Evolutionary conservation across 2,329 filamentous ascomycete species (phyloP).

Genomic region (Sclerotinia borealis): DNA sequence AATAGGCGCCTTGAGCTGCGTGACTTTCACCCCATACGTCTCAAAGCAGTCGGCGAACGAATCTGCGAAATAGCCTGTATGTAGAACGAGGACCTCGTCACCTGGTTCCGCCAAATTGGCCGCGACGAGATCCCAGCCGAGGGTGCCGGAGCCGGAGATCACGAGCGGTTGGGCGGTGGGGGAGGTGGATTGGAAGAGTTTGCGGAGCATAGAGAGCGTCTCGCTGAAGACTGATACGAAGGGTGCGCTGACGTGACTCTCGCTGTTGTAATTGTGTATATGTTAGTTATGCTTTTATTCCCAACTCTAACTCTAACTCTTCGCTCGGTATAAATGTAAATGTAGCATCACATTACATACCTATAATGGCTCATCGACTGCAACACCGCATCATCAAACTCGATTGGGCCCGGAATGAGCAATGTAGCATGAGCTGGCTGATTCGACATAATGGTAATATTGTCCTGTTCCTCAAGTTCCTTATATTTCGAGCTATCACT

Average conservation of each 20-base stretch:
- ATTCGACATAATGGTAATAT: conserved; percentile 46
- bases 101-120: conserved; percentile 85
- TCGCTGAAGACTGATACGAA: conserved; percentile 93
- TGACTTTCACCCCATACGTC: conserved; percentile 85
- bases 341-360: conserved; percentile 43
- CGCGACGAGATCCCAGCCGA: conserved; percentile 96
- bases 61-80: conserved; percentile 96
- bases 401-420: conserved; percentile 94
- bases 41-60: conserved; percentile 88
- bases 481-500: neutral
- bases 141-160: conserved; percentile 87
- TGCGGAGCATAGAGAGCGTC: conserved; percentile 77
- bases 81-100: conserved; percentile 86
- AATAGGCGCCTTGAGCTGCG: conserved; percentile 82
- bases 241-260: conserved; percentile 84
- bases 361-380: conserved; percentile 93
- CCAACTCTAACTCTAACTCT: too few species aligned
- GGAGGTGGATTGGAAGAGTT: conserved; percentile 88
- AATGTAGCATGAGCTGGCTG: conserved; percentile 63
- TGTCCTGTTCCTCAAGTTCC: neutral
- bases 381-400: conserved; percentile 96
- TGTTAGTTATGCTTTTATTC: neutral
- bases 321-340: too few species aligned
- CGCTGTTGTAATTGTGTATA: conserved; percentile 45
- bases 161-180: conserved; percentile 83